Percentiles rank a stretch among this genome's conserved stretches.
These are phyloP conservation scores for Geopyxis carbonaria DNA, from an alignment of 495 filamentous ascomycete genomes.

Conservation along the genomic window DNA sequence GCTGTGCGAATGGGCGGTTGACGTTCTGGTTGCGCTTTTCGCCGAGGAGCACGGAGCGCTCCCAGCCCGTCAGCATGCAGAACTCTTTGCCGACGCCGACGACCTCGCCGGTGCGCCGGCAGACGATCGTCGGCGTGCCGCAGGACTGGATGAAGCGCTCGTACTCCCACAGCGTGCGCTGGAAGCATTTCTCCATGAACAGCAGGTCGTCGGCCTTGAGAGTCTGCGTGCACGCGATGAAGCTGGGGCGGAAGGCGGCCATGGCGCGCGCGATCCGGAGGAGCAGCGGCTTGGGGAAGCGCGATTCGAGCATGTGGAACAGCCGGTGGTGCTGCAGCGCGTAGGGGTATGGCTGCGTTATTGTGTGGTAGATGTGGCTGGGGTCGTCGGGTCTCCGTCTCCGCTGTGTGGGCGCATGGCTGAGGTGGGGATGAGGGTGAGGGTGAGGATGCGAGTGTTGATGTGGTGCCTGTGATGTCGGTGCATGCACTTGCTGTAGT, in stretches of 20 bases:
- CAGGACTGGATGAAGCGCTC: constrained; percentile 77
- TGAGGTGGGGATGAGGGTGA: constrained; percentile 27
- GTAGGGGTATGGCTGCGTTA: constrained; percentile 81
- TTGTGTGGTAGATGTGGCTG: constrained; percentile 68
- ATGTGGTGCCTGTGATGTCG: constrained; percentile 31
- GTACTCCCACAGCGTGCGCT: constrained; percentile 79
- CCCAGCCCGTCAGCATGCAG: constrained; percentile 83
- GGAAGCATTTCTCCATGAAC: constrained; percentile 94
- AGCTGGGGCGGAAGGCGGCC: constrained; percentile 74
- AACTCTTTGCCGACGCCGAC: constrained; percentile 90
- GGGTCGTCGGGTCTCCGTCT: constrained; percentile 50
- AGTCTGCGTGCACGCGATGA: constrained; percentile 72
- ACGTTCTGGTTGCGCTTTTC: constrained; percentile 78
- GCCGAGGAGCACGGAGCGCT: constrained; percentile 73
- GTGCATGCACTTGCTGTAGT: constrained; percentile 34
- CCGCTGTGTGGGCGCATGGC: constrained; percentile 33
- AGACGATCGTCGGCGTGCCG: constrained; percentile 80
- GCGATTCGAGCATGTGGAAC: constrained; percentile 59
- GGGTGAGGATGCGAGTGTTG: constrained; percentile 30
- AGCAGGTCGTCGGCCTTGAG: constrained; percentile 74
- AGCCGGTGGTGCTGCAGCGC: constrained; percentile 78
- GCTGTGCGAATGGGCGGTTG: constrained; percentile 36
- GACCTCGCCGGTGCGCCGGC: constrained; percentile 79
- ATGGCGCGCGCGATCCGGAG: constrained; percentile 71
- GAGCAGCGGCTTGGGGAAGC: constrained; percentile 52